Evolutionary conservation across 1,284 basidiomycete species (phyloP), one percentile per base, ranked within the genome.

Genomic region (Volvariella surrecta): DNA sequence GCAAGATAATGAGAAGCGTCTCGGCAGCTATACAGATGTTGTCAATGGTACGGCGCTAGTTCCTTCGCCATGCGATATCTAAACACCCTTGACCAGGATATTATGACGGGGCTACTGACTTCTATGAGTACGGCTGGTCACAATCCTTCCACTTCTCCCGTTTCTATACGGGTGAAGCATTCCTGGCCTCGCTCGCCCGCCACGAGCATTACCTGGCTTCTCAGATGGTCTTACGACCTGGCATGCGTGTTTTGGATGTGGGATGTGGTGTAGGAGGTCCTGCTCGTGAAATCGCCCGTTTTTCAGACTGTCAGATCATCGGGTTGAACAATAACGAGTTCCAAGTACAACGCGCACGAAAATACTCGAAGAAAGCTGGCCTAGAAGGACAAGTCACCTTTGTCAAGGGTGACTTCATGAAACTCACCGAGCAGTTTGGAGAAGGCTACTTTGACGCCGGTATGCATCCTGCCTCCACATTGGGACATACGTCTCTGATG

Each of bases 231-330:
- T 69, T 93, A 51, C 80, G 80, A 47, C 83, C 90, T 4, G 89
- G 90, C 34, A 96, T 96, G 93, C 81, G 85, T 38, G 94, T 99
- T 22, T 83, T 99, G 48, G 95, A 99, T 60, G 94, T 99, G 48
- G 95, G 95, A 1, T 99, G 96, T 61, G 95, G 95, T 62, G 89
- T 99, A 45, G 96, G 96, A 49, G 95, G 96, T 0, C 95, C 95
- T 22, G 95, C 95, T 2, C 80, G 95, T 37, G 91, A 95, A 66
- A 99, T 99, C 56, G 89, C 92, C 2, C 78, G 79, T 44, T 98
- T 99, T 70, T 71, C 89, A 13, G 94, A 94, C 60, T 86, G 77
- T 44, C 73, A 83, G 50, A 83, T 99, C 53, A 73, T 90, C 52
- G 95, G 95, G 38, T 55, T 98, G 53, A 98, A 97, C 74, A 98